phyloP scores from a whole-genome alignment of 2,329 filamentous ascomycete genomes.

The Escovopsis sp. region DNA sequence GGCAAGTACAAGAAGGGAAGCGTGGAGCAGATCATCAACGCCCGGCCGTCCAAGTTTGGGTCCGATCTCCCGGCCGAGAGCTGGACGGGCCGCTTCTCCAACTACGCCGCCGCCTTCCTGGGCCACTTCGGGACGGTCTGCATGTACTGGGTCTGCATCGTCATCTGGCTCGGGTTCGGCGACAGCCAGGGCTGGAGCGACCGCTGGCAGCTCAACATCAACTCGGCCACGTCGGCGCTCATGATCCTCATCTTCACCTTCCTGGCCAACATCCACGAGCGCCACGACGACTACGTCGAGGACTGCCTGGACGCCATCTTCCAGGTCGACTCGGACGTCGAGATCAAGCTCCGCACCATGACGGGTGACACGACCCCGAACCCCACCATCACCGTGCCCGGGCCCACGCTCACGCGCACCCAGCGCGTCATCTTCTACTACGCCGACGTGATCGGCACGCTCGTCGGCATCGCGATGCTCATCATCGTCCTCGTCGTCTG shows the following conservation, averaged over 20 bases:
- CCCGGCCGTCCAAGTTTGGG: slow-evolving; percentile 10
- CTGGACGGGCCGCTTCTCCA: slow-evolving; percentile 16
- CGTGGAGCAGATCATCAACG: slow-evolving; percentile 10
- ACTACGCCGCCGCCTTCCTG: slow-evolving; percentile 10
- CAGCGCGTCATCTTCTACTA: slow-evolving; percentile 27
- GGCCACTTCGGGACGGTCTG: slow-evolving; percentile 18
- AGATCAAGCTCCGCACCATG: slow-evolving; percentile 18
- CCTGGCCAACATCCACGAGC: slow-evolving; percentile 23
- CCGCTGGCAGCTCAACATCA: slow-evolving; percentile 27
- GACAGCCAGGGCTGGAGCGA: slow-evolving; percentile 15
- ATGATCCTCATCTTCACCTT: slow-evolving; percentile 27
- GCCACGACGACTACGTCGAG: slow-evolving; percentile 18
- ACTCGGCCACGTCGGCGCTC: slow-evolving; percentile 25
- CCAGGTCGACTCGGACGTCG: slow-evolving; percentile 20
- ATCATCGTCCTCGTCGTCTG: slow-evolving; percentile 21
- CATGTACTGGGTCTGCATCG: slow-evolving; percentile 21
- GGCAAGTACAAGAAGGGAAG: slow-evolving; percentile 6
- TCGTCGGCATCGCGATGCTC: slow-evolving; percentile 24
- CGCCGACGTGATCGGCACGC: slow-evolving; percentile 27
- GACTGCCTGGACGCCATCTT: slow-evolving; percentile 19
- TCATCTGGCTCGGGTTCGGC: slow-evolving; percentile 20
- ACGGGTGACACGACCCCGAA: slow-evolving; percentile 20
- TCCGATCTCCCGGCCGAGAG: slow-evolving; percentile 11
- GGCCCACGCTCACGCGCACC: slow-evolving; percentile 16
- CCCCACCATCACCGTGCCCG: slow-evolving; percentile 16